These are phyloP conservation scores for Basidiobolus heterosporus DNA, from an alignment of 371 early-diverging fungal genomes.

Conservation along the genomic window DNA sequence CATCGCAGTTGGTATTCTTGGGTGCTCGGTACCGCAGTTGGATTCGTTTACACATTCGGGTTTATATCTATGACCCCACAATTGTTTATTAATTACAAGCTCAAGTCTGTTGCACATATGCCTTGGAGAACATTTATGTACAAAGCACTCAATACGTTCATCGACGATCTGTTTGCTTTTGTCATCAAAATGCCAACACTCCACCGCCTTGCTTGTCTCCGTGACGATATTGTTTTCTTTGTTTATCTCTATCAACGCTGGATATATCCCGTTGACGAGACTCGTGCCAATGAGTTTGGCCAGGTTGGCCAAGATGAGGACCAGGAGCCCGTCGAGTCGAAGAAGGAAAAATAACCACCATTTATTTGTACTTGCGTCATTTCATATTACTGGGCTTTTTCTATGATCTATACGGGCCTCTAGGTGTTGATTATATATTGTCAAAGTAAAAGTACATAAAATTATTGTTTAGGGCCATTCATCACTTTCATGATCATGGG, in stretches of 20 bases:
- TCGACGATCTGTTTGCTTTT: slow-evolving; percentile 90
- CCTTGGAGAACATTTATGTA: slow-evolving; percentile 88
- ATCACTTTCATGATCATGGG: too few relatives aligned
- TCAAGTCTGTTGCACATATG: slow-evolving; percentile 87
- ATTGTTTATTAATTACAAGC: slow-evolving; percentile 81
- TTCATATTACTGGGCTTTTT: too few relatives aligned
- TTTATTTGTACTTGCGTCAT: not conserved
- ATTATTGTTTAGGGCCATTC: too few relatives aligned
- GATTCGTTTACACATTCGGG: slow-evolving; percentile 70
- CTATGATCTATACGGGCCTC: too few relatives aligned
- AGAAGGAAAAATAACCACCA: slow-evolving; percentile 17
- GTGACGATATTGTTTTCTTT: slow-evolving; percentile 78
- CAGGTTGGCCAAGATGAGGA: slow-evolving; percentile 48
- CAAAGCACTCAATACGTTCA: slow-evolving; percentile 84
- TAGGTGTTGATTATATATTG: too few relatives aligned
- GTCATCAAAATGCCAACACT: slow-evolving; percentile 87
- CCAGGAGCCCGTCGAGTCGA: slow-evolving; percentile 11
- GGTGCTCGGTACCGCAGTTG: slow-evolving; percentile 70
- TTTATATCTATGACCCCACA: slow-evolving; percentile 89
- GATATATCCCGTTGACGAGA: slow-evolving; percentile 71
- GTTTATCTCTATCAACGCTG: slow-evolving; percentile 78
- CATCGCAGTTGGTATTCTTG: slow-evolving; percentile 89
- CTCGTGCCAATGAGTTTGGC: slow-evolving; percentile 81
- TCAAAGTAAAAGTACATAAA: too few relatives aligned
- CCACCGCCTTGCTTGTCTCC: slow-evolving; percentile 81